Base-by-base conservation (phyloP, 2,329 filamentous ascomycete species). In the Apiospora pterosperma region DNA sequence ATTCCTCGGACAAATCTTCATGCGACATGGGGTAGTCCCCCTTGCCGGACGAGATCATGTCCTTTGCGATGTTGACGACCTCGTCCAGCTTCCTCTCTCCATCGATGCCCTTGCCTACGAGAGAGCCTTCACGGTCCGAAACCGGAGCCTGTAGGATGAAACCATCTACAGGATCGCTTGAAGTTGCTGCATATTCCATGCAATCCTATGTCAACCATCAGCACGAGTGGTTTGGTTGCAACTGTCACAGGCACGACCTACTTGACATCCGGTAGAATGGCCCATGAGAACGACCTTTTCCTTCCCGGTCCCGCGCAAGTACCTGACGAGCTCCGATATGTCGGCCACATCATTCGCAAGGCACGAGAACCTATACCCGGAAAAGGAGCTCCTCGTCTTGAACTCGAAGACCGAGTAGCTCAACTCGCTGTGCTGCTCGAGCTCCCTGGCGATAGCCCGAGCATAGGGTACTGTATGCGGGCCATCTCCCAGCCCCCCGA, bases 141-240 rank as follows among this genome's bases (percentile, higher is more conserved):
- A 94, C 89, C 0, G 92, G 89, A 0, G 90, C 92, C 75, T 97
- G 93, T 63, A 97, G 79, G 55, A 97, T 90, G 60, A 88, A 89
- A 39, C 90, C 93, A 66, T 96, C 87, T 1, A 97, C 79, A 0
- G 86, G 84, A 14, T 85, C 71, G 67, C 80, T 80, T 60, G 74
- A 73, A 28, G 79, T 79, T 62, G 81, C 75, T 23, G 78, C 78
- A 64, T 88, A 88, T 68, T 84, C 83, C 75, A 87, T 83, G 66
- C 82, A 85, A 69, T 88, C 85, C 84, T 88, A 44, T 19, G 8
- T 28, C 12, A 19, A 4, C 23, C 12, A 52, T 52, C 28, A 52
- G 8, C 44, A 52, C 28, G 23, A 19, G 21, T 7, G 4, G 6
- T 12, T 25, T 14, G 23, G 19, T 2, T 21, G 21, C 25, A 64